phyloP scores from a whole-genome alignment of 441 rosid species.

The Aquilaria agallochum region DNA sequence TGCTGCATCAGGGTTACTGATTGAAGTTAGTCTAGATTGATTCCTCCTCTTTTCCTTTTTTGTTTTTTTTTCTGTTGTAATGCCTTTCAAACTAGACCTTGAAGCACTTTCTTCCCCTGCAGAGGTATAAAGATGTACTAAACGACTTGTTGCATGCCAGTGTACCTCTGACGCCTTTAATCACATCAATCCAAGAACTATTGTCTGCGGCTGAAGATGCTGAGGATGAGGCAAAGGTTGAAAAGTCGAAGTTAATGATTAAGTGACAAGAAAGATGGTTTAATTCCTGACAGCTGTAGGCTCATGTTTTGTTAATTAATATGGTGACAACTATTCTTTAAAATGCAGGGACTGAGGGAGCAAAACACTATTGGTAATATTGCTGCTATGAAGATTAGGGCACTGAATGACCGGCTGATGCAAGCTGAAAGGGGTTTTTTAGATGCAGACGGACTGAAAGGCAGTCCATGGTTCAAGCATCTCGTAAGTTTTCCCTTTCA shows the following conservation, averaged over 20 bases:
- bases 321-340: constrained; percentile 1
- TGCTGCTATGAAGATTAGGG: constrained; percentile 40
- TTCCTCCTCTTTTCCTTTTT: neutral
- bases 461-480: constrained; percentile 89
- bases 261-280: neutral
- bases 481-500: constrained; percentile 47
- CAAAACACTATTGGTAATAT: constrained; percentile 22
- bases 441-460: constrained; percentile 69
- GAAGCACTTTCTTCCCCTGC: constrained; percentile 12
- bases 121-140: constrained; percentile 46
- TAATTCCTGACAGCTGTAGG: neutral
- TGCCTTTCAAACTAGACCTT: neutral
- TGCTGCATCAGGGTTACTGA: too few species aligned
- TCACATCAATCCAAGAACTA: constrained; percentile 51
- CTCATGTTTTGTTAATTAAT: neutral
- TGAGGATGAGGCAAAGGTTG: constrained; percentile 61
- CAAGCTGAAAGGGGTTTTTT: constrained; percentile 92
- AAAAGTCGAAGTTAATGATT: constrained; percentile 1
- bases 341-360: constrained; percentile 44
- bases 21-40: too few species aligned
- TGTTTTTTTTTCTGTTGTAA: neutral
- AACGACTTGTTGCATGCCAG: constrained; percentile 39
- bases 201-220: constrained; percentile 47
- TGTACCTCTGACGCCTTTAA: constrained; percentile 48
- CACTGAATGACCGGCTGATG: constrained; percentile 83